These are phyloP conservation scores for Cordyceps javanica DNA, from an alignment of 2,329 filamentous ascomycete genomes.

Conservation along the genomic window DNA sequence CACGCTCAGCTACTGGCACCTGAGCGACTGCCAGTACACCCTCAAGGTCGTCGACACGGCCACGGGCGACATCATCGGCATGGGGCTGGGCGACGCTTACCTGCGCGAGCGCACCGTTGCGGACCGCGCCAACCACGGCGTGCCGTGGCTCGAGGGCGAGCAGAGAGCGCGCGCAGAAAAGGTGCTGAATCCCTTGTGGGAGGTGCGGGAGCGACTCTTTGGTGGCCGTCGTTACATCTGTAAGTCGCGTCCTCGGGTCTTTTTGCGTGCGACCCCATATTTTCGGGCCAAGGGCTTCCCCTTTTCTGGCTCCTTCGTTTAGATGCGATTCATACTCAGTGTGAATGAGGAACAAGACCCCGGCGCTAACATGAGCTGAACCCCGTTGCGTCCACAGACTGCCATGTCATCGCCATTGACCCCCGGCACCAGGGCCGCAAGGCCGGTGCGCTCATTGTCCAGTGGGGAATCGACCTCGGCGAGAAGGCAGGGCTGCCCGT, in stretches of 20 bases:
- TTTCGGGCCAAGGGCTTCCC: not conserved
- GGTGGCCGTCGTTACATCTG: conserved; percentile 35
- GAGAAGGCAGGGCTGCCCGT: conserved; percentile 33
- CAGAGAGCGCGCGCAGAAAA: conserved; percentile 37
- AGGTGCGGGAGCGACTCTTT: conserved; percentile 34
- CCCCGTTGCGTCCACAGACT: conserved; percentile 21
- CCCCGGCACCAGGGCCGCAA: conserved; percentile 37
- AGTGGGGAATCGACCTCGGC: conserved; percentile 34
- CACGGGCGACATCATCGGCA: conserved; percentile 38
- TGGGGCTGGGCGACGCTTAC: conserved; percentile 40
- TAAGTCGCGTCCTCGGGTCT: conserved; percentile 23
- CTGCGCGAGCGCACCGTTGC: conserved; percentile 30
- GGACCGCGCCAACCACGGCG: conserved; percentile 37
- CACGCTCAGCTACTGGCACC: conserved; percentile 34
- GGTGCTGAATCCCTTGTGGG: conserved; percentile 35
- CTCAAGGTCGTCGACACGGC: conserved; percentile 40
- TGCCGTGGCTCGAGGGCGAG: conserved; percentile 39
- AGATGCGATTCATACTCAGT: too few species aligned
- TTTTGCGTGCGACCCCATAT: not conserved
- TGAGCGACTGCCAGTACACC: conserved; percentile 36
- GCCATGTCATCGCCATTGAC: conserved; percentile 38
- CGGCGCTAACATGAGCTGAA: conserved; percentile 5
- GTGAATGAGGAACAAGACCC: not conserved
- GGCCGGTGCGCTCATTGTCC: conserved; percentile 34
- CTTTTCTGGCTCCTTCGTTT: not conserved